Evolutionary conservation across 345 rosid species (phyloP), one percentile per base, ranked within the genome.

Genomic region (Eucalyptus erythrocorys): DNA sequence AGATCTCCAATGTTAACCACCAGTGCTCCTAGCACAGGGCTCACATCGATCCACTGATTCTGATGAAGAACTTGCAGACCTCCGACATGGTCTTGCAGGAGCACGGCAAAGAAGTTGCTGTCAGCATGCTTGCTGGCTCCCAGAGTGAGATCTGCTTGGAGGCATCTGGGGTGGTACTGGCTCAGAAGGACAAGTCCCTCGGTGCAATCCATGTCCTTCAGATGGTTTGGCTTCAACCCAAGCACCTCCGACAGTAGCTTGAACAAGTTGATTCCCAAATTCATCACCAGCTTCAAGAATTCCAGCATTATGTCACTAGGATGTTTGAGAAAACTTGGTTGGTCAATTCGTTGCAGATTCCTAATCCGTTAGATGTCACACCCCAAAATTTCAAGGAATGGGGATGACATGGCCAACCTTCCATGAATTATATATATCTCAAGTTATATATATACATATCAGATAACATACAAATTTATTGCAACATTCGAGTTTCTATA

Each of bases 91-190:
- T 91, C 92, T 87, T 93, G 93, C 21, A 89, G 90, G 57, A 93
- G 90, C 32, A 93, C 43, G 1, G 92, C 90, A 8, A 92, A n/a
- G 85, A 91, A 92, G 42, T 48, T 51, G 13, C 16, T 68, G 68
- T 92, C 92, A 7, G 93, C 14, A 47, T 93, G 94, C 27, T 82
- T 90, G 86, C 37, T 86, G 10, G 79, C 37, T 30, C 94, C 94
- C 53, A 90, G 10, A 7, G 93, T 89, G 42, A 90, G 37, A 22
- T 91, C 92, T 19, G 92, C 93, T 30, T 93, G 64, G 4, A 93
- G 95, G 86, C 95, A 93, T 45, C 91, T 87, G 14, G 94, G 93
- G 49, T 92, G 92, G 85, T 91, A 92, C 53, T 92, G 92, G 55
- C 93, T 51, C 17, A 85, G 2, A 57, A 89, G 7, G 3, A n/a